Percentiles rank a stretch among this genome's conserved stretches.
These are phyloP conservation scores for Auricularia cornea DNA, from an alignment of 768 basidiomycete genomes.

Conservation along the genomic window DNA sequence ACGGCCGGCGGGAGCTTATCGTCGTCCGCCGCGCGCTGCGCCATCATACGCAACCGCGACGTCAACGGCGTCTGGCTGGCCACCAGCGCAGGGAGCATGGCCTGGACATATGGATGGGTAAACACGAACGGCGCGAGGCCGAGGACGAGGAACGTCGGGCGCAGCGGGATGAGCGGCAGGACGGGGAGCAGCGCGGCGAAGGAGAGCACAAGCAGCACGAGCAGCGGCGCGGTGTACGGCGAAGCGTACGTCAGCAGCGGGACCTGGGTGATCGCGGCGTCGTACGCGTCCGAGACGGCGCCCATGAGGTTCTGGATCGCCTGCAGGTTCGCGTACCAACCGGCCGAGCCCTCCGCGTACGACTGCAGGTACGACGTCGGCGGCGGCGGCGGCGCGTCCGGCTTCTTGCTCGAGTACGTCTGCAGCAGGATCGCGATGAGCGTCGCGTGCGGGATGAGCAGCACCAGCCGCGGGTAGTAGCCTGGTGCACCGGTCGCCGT, in stretches of 20 bases:
- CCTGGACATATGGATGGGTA: conserved; percentile 40
- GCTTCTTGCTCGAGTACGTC: conserved; percentile 31
- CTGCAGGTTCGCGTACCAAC: conserved; percentile 84
- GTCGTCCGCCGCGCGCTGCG: conserved; percentile 45
- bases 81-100: conserved; percentile 24
- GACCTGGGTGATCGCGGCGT: conserved; percentile 42
- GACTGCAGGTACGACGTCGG: conserved; percentile 19
- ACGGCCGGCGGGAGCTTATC: conserved; percentile 54
- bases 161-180: conserved; percentile 27
- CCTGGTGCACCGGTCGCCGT: no score
- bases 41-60: conserved; percentile 11
- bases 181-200: conserved; percentile 27
- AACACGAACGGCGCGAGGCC: conserved; percentile 45
- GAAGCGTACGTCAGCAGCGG: conserved; percentile 44
- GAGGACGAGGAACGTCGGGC: conserved; percentile 19
- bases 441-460: conserved; percentile 58
- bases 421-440: conserved; percentile 59
- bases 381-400: conserved; percentile 22
- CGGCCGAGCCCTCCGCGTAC: conserved; percentile 53
- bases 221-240: conserved; percentile 45
- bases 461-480: conserved; percentile 62
- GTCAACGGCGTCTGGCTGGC: conserved; percentile 22
- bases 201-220: conserved; percentile 39
- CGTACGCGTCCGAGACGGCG: conserved; percentile 56
- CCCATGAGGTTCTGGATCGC: conserved; percentile 92